phyloP scores from a whole-genome alignment of 164 flowering plant genomes.

The Annona cherimola region DNA sequence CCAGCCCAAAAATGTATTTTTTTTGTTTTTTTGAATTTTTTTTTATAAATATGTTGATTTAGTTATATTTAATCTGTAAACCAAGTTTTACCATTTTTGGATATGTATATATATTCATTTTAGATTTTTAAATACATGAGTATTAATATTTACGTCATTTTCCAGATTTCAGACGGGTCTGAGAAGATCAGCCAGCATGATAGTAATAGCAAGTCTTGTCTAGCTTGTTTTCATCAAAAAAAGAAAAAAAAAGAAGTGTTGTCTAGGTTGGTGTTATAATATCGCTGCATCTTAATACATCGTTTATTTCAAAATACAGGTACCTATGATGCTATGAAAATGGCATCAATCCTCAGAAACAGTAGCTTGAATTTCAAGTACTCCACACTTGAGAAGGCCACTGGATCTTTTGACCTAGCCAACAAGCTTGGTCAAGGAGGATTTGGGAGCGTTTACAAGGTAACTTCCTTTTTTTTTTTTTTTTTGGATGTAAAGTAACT shows the following conservation, averaged over 20 bases:
- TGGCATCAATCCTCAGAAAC: slow-evolving; percentile 24
- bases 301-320: slow-evolving; percentile 28
- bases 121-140: background rate
- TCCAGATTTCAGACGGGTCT: background rate
- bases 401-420: slow-evolving; percentile 34
- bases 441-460: slow-evolving; percentile 60
- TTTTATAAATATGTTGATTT: too few relatives aligned
- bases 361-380: slow-evolving; percentile 41
- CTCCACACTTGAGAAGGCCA: slow-evolving; percentile 52
- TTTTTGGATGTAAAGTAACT: slow-evolving; percentile 28
- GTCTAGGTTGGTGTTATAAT: background rate
- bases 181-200: background rate
- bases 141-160: background rate
- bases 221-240: background rate
- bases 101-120: too few relatives aligned
- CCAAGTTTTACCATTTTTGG: too few relatives aligned
- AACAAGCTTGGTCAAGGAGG: slow-evolving; percentile 64
- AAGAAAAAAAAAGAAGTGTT: background rate
- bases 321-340: slow-evolving; percentile 43
- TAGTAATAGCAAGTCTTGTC: background rate
- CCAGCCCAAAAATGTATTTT: too few relatives aligned
- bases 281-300: background rate
- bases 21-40: too few relatives aligned
- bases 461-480: slow-evolving; percentile 4
- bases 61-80: too few relatives aligned